phyloP scores from a whole-genome alignment of 1,284 basidiomycete species.

The Peniophora sp. region DNA sequence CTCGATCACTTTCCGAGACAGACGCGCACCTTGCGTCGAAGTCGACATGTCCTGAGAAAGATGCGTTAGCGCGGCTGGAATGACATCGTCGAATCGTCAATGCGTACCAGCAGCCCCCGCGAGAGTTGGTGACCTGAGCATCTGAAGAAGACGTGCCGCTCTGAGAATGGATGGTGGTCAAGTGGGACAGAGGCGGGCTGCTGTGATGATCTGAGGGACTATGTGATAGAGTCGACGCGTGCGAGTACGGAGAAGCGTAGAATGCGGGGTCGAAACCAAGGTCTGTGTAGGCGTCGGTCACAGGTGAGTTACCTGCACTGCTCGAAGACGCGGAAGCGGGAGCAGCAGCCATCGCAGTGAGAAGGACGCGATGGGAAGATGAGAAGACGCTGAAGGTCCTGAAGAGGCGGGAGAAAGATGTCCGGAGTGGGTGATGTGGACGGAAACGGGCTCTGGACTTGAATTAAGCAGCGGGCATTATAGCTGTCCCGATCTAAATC shows the following conservation, averaged over 20 bases:
- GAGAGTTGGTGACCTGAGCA: slow-evolving; percentile 34
- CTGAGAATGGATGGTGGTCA: background rate
- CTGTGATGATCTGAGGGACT: background rate
- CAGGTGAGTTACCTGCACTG: no score
- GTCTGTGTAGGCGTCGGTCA: background rate
- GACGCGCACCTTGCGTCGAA: slow-evolving; percentile 63
- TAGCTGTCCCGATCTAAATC: no score
- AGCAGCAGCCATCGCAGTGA: no score
- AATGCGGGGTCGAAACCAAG: background rate
- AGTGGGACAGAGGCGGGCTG: background rate
- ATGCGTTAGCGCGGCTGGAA: slow-evolving; percentile 3
- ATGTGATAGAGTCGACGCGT: background rate
- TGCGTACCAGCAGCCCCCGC: slow-evolving; percentile 12
- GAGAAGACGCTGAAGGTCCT: no score
- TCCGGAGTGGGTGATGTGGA: no score
- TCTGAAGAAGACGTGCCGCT: slow-evolving; percentile 23
- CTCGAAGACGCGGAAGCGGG: no score
- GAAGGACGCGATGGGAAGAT: no score
- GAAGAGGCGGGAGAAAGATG: no score
- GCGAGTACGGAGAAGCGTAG: background rate
- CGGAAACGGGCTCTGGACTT: no score
- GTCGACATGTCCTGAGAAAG: slow-evolving; percentile 61
- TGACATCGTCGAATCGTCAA: slow-evolving; percentile 1
- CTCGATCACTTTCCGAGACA: slow-evolving; percentile 5
- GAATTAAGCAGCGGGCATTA: no score